These are phyloP conservation scores for Chlamydomonas incerta DNA, from an alignment of 139 green algal genomes.

Conservation along the genomic window DNA sequence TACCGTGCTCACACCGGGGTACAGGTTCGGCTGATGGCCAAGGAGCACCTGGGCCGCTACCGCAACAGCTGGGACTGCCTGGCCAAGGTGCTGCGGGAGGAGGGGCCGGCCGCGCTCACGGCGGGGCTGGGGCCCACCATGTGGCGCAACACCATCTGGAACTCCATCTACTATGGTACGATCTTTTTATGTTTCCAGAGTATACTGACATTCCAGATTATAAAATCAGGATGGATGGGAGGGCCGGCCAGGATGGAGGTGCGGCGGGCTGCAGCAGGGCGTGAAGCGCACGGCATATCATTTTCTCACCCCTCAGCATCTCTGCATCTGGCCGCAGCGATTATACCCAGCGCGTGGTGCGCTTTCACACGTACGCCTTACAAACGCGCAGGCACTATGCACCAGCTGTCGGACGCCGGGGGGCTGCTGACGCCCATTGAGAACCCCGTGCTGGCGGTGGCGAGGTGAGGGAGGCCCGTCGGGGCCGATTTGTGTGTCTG, in stretches of 20 bases:
- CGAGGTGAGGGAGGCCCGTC: slow-evolving; percentile 23
- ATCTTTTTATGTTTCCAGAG: too few species aligned
- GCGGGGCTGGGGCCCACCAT: slow-evolving; percentile 64
- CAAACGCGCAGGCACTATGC: slow-evolving; percentile 53
- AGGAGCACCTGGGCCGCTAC: slow-evolving; percentile 71
- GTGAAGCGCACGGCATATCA: too few species aligned
- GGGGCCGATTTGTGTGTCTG: too few species aligned
- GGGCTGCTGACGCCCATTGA: slow-evolving; percentile 32
- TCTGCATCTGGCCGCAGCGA: too few species aligned
- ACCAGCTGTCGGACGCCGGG: slow-evolving; percentile 13
- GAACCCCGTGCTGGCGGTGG: slow-evolving; percentile 14
- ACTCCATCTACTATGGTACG: slow-evolving; percentile 54
- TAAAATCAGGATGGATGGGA: too few species aligned
- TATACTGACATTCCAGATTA: too few species aligned
- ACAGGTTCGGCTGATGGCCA: slow-evolving; percentile 71
- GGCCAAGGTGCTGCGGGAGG: slow-evolving; percentile 46
- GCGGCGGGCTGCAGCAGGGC: too few species aligned
- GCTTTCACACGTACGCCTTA: too few species aligned
- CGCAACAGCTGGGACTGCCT: slow-evolving; percentile 66
- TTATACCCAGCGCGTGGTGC: too few species aligned
- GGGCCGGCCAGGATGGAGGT: too few species aligned
- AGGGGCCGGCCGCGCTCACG: slow-evolving; percentile 54
- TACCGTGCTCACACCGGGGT: too few species aligned
- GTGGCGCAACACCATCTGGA: slow-evolving; percentile 70
- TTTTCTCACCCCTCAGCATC: too few species aligned